These are phyloP conservation scores for Adansonia rubrostipa DNA, from an alignment of 441 rosid species.

Conservation along the genomic window DNA sequence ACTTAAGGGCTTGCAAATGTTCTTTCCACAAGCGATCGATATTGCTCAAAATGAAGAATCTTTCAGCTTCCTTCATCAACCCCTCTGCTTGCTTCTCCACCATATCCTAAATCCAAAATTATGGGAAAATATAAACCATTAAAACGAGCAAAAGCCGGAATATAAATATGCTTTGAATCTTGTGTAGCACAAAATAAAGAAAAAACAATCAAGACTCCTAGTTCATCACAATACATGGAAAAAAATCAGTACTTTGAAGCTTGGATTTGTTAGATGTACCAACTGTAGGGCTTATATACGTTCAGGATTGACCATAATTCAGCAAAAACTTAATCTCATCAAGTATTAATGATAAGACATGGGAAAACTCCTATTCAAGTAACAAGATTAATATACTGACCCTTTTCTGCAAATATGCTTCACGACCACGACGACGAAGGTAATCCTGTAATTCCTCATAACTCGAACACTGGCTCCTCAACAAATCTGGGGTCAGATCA, in stretches of 20 bases:
- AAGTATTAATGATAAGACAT: conserved; percentile 19
- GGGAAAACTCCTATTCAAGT: conserved; percentile 7
- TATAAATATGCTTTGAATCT: not conserved
- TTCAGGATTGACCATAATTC: not conserved
- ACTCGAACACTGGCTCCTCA: conserved; percentile 65
- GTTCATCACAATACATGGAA: not conserved
- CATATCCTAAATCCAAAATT: conserved; percentile 49
- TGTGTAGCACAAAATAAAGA: not conserved
- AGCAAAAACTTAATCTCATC: not conserved
- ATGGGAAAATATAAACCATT: not conserved
- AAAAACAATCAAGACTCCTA: not conserved
- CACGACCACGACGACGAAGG: conserved; percentile 79
- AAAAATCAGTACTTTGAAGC: not conserved
- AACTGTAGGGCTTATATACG: not conserved
- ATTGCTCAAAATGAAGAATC: conserved; percentile 87
- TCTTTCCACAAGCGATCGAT: conserved; percentile 98
- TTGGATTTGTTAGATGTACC: not conserved
- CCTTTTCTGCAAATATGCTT: conserved; percentile 92
- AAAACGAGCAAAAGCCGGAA: not conserved
- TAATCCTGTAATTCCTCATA: conserved; percentile 78
- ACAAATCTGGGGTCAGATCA: conserved; percentile 77
- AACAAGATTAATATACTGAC: conserved; percentile 43
- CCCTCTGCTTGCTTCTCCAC: conserved; percentile 91
- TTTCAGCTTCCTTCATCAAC: conserved; percentile 92
- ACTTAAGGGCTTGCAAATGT: conserved; percentile 93